Conservation (phyloP, 768 basidiomycete species). For the Amanita inopinata region DNA sequence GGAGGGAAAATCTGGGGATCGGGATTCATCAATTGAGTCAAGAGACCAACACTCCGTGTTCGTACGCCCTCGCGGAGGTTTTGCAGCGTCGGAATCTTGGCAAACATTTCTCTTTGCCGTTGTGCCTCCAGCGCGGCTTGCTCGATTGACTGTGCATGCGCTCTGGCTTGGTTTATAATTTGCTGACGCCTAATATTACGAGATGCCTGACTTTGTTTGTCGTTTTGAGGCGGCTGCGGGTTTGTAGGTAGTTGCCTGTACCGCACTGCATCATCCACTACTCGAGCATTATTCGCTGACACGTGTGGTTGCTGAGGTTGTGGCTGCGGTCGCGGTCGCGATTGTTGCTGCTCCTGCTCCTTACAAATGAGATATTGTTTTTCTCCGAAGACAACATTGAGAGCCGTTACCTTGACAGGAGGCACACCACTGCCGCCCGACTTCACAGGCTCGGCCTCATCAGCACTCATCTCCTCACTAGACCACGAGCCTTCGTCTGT, state of each 20-base stretch:
- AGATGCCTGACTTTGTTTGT: conserved; percentile 14
- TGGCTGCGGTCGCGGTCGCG: conserved; percentile 9
- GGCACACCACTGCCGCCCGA: neutral
- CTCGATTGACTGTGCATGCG: conserved; percentile 23
- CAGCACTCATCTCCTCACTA: conserved; percentile 42
- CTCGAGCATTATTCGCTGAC: conserved; percentile 6
- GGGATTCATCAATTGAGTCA: conserved; percentile 66
- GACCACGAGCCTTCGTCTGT: conserved; percentile 44
- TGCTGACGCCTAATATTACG: conserved; percentile 11
- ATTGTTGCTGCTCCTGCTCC: conserved; percentile 14
- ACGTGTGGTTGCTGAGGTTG: conserved; percentile 14
- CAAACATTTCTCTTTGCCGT: conserved; percentile 61
- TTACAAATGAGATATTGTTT: no score
- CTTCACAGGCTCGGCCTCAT: conserved; percentile 9
- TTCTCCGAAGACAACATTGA: no score
- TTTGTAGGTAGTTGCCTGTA: conserved; percentile 18
- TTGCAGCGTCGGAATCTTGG: conserved; percentile 55
- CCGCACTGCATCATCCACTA: conserved; percentile 11
- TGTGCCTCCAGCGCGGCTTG: conserved; percentile 55
- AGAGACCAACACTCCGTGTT: conserved; percentile 38
- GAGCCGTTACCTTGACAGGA: conserved; percentile 3
- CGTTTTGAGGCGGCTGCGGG: conserved; percentile 8
- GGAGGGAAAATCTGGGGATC: conserved; percentile 50
- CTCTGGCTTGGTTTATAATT: conserved; percentile 16
- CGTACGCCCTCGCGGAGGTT: conserved; percentile 22